Conservation (phyloP, 345 rosid species). For the Pistacia atlantica region DNA sequence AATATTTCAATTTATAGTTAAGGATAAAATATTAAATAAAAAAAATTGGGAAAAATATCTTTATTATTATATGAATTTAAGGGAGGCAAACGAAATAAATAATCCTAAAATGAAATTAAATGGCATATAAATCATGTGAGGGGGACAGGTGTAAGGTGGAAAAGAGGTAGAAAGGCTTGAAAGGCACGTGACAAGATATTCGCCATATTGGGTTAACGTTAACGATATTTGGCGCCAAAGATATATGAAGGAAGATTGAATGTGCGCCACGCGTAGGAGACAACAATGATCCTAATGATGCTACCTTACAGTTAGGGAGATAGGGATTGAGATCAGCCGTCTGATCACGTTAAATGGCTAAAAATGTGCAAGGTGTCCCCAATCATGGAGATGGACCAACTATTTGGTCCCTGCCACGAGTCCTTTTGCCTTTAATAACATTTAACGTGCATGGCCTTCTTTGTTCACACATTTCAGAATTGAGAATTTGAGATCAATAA, state of each 20-base stretch:
- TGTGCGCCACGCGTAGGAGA: not conserved
- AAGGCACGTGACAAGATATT: slow-evolving; percentile 1
- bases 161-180: not conserved
- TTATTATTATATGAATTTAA: too few species aligned
- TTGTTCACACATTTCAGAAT: too few species aligned
- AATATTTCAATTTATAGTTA: too few species aligned
- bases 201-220: not conserved
- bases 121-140: not conserved
- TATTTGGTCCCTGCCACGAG: not conserved
- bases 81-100: too few species aligned
- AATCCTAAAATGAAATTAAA: too few species aligned
- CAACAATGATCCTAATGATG: not conserved
- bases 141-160: not conserved
- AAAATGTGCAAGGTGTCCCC: not conserved
- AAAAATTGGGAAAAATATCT: too few species aligned
- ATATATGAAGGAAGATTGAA: not conserved
- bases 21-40: not conserved
- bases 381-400: not conserved
- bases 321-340: not conserved
- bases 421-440: not conserved
- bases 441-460: too few species aligned
- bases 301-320: not conserved
- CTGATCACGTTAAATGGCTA: not conserved
- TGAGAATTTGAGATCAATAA: too few species aligned
- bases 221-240: not conserved